Evolutionary conservation across 495 filamentous ascomycete species (phyloP), one percentile per base, ranked within the genome.

Genomic region (Physcia stellaris): DNA sequence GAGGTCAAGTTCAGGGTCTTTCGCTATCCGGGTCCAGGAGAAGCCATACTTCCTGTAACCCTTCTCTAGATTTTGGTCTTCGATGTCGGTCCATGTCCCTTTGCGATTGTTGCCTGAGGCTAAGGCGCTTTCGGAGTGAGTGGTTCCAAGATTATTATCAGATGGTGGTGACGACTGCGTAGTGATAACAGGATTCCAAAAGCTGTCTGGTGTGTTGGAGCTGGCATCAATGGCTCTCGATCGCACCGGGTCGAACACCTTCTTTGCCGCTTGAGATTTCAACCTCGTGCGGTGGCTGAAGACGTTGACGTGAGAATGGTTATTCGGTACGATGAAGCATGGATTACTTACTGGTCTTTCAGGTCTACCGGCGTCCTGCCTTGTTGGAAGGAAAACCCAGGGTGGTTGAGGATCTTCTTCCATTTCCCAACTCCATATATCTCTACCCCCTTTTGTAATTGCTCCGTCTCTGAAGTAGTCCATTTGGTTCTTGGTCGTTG

Each of bases 351-450:
- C 64, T 80, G 71, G 55, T 94, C 86, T 62, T 93, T 94, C 42
- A 94, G 56, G 51, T 94, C 86, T 9, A 83, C 75, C 13, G 80
- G 74, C 6, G 43, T 53, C 22, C 74, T 79, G 28, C 86, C 69
- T 23, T 70, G 68, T 48, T 86, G 77, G 58, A 94, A 94, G 13
- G 61, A 64, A 47, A 83, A 80, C 19, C 77, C 75, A 1, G 75
- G 61, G 41, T 86, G 77, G 9, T 80, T 68, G n/a, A 90, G 55
- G 12, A 94, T 92, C 30, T 73, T 73, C 26, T 79, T 90, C 86
- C 86, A 94, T 51, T 76, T 84, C 15, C 86, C 86, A 37, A 92
- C 78, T 0, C 86, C 86, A 54, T 86, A 83, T 41, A 77, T 79
- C 28, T 74, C 67, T 13, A 92, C 85, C 1, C 85, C 86, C 38